phyloP scores from a whole-genome alignment of 331 rosid species.

The Quercus tomentella region DNA sequence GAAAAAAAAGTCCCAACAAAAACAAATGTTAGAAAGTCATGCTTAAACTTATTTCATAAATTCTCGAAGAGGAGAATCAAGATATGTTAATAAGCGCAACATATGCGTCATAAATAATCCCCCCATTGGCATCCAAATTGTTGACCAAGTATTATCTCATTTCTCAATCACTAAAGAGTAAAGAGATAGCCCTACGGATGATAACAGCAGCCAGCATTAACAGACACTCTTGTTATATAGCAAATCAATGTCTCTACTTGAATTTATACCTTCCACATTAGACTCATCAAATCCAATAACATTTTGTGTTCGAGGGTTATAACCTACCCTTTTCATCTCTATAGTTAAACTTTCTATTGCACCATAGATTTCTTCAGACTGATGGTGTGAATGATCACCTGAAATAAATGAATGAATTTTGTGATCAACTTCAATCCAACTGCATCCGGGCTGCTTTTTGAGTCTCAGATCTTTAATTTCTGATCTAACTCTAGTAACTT shows the following conservation, averaged over 20 bases:
- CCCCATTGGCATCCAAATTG: not conserved
- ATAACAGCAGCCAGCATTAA: not conserved
- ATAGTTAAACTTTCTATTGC: slow-evolving; percentile 20
- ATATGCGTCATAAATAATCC: not conserved
- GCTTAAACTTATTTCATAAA: not conserved
- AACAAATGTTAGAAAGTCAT: not conserved
- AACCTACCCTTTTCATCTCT: slow-evolving; percentile 2
- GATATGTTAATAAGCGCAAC: not conserved
- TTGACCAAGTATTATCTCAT: not conserved
- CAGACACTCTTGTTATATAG: not conserved
- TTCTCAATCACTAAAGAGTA: not conserved
- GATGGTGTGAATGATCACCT: slow-evolving; percentile 30
- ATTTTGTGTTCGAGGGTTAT: not conserved
- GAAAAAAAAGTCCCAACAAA: not conserved
- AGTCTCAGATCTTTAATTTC: slow-evolving; percentile 32
- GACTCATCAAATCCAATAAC: not conserved
- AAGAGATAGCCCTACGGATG: not conserved
- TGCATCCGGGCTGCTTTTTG: slow-evolving; percentile 35
- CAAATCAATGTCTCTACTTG: not conserved
- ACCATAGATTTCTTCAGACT: slow-evolving; percentile 22
- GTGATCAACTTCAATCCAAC: slow-evolving; percentile 39
- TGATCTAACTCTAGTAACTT: slow-evolving; percentile 22
- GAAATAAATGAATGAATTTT: slow-evolving; percentile 21
- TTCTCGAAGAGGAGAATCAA: not conserved
- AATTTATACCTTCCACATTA: not conserved